These are phyloP conservation scores for Haematococcus lacustris DNA, from an alignment of 139 green algal species.

Conservation along the genomic window DNA sequence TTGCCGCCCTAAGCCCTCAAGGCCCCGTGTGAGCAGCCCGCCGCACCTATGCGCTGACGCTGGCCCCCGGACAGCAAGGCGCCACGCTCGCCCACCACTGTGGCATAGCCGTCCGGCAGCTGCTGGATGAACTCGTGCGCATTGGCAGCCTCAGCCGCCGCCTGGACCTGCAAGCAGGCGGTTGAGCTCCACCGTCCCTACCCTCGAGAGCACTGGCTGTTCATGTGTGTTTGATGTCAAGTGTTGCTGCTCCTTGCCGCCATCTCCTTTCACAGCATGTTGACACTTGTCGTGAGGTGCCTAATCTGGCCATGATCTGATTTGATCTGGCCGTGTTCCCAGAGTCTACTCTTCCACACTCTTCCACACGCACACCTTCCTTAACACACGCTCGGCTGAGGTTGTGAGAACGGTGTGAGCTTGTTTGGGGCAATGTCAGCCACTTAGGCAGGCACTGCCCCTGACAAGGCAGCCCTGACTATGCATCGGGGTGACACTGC, in stretches of 20 bases:
- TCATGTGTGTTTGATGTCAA: neutral
- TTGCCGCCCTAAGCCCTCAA: too few species aligned
- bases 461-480: neutral
- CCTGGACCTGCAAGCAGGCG: constrained; percentile 32
- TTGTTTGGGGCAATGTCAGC: too few species aligned
- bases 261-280: too few species aligned
- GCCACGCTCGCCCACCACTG: constrained; percentile 54
- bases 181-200: neutral
- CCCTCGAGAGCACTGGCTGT: neutral
- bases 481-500: neutral
- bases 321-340: neutral
- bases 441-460: too few species aligned
- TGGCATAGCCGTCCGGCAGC: constrained; percentile 71
- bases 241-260: too few species aligned
- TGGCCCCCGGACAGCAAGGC: constrained; percentile 50
- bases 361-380: neutral
- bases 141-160: constrained; percentile 68
- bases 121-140: constrained; percentile 82
- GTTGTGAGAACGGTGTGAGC: too few species aligned
- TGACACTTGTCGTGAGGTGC: neutral
- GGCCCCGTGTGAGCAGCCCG: too few species aligned
- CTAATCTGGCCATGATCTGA: neutral
- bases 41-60: constrained; percentile 78
- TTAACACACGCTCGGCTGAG: neutral
- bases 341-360: neutral